Conservation (phyloP, 768 basidiomycete species). For the Boletus rubropictus region DNA sequence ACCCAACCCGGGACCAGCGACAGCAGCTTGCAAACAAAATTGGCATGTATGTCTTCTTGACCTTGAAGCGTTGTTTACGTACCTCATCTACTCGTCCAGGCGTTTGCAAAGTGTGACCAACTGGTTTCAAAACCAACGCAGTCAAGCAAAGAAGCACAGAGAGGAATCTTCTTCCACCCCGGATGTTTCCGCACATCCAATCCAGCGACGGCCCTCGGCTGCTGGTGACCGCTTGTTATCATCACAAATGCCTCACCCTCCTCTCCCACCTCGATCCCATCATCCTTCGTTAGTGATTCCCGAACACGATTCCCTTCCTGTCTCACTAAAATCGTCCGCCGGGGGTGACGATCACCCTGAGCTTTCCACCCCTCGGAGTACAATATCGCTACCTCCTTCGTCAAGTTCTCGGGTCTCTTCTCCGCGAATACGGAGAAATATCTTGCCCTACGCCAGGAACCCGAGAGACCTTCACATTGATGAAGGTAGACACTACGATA, state of each 20-base stretch:
- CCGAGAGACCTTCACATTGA: conserved; percentile 23
- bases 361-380: conserved; percentile 20
- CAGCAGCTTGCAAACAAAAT: conserved; percentile 61
- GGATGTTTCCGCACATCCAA: conserved; percentile 6
- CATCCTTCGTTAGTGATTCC: conserved; percentile 28
- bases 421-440: conserved; percentile 26
- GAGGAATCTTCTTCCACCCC: conserved; percentile 41
- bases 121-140: conserved; percentile 86
- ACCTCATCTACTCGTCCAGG: conserved; percentile 42
- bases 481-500: conserved; percentile 22
- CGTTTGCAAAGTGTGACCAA: conserved; percentile 75
- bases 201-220: conserved; percentile 14
- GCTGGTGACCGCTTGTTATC: conserved; percentile 1
- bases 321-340: conserved; percentile 10
- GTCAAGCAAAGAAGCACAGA: conserved; percentile 64
- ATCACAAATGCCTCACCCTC: conserved; percentile 12
- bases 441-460: conserved; percentile 26
- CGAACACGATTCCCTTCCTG: conserved; percentile 15
- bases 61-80: conserved; percentile 6
- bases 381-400: conserved; percentile 30
- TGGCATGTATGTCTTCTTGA: conserved; percentile 58
- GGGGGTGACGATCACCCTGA: conserved; percentile 18
- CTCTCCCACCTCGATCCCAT: conserved; percentile 26
- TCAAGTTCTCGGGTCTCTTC: conserved; percentile 25
- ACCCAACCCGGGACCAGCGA: conserved; percentile 63